Percentiles rank a stretch among this genome's conserved stretches.
Evolutionary conservation across 1,284 basidiomycete genomes (phyloP).

Genomic region (Neolentinus lepideus): DNA sequence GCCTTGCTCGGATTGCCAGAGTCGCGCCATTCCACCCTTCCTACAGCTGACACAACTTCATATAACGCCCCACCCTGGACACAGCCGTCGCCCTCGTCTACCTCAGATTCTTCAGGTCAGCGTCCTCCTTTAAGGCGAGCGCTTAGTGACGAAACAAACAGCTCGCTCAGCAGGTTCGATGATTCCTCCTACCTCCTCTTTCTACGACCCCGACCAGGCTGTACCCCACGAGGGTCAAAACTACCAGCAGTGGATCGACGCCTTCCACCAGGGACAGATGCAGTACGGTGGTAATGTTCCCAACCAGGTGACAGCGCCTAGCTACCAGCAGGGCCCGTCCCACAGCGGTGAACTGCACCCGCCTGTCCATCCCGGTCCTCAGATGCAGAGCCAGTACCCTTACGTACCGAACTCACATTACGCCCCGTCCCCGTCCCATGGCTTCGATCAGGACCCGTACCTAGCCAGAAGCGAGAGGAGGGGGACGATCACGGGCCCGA

Average conservation of each 20-base stretch:
- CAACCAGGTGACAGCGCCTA: not conserved
- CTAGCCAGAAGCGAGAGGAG: not conserved
- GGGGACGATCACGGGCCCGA: not conserved
- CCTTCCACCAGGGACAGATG: constrained; percentile 1
- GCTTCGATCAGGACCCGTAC: not conserved
- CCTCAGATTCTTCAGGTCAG: not conserved
- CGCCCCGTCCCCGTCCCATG: not conserved
- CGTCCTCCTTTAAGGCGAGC: not conserved
- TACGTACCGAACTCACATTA: not conserved
- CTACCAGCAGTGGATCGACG: constrained; percentile 6
- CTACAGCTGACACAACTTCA: not conserved
- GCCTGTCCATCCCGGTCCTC: not conserved
- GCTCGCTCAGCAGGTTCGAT: not conserved
- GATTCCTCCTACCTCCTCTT: constrained; percentile 1
- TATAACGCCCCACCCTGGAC: not conserved
- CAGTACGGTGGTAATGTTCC: not conserved
- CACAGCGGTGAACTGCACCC: not conserved
- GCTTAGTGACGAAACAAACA: not conserved
- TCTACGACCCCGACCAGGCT: constrained; percentile 6
- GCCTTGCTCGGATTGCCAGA: not conserved
- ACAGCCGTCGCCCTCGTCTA: not conserved
- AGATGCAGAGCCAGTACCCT: constrained; percentile 3
- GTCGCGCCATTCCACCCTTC: not conserved
- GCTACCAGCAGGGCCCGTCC: not conserved
- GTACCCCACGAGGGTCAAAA: not conserved